Percentiles rank a stretch among this genome's conserved stretches.
Evolutionary conservation across 257 asterid genomes (phyloP).

Genomic region (Fraxinus anomala): DNA sequence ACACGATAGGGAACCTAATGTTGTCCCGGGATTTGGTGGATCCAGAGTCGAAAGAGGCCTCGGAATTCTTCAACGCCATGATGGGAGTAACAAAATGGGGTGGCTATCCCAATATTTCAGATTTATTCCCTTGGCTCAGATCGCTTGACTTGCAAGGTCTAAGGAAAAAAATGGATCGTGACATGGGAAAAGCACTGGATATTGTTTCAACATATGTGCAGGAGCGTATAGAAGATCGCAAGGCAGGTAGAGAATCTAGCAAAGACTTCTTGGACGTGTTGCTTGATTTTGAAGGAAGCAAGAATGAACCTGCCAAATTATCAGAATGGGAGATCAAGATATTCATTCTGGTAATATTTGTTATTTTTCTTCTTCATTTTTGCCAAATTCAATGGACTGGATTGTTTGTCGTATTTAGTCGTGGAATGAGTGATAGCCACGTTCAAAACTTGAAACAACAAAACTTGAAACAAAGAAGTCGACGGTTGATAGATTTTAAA

Average conservation of each 20-base stretch:
- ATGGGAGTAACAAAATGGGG: constrained; percentile 34
- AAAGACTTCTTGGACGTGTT: constrained; percentile 60
- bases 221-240: constrained; percentile 37
- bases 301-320: constrained; percentile 52
- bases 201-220: constrained; percentile 33
- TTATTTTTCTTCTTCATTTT: not conserved
- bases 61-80: constrained; percentile 40
- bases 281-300: constrained; percentile 61
- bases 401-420: no score
- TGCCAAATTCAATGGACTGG: no score
- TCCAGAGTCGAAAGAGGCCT: constrained; percentile 31
- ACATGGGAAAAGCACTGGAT: constrained; percentile 24
- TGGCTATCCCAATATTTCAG: constrained; percentile 38
- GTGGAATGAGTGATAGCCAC: no score
- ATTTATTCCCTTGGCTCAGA: constrained; percentile 35
- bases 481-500: no score
- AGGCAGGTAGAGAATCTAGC: constrained; percentile 38
- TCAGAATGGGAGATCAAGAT: constrained; percentile 44
- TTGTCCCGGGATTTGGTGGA: constrained; percentile 35
- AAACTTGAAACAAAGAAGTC: no score
- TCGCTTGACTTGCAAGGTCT: constrained; percentile 39
- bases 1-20: constrained; percentile 41
- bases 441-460: no score
- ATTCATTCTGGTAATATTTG: constrained; percentile 39
- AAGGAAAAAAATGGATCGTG: constrained; percentile 15